phyloP scores from a whole-genome alignment of 805 yeast species.

The Starmerella scarabaei region DNA sequence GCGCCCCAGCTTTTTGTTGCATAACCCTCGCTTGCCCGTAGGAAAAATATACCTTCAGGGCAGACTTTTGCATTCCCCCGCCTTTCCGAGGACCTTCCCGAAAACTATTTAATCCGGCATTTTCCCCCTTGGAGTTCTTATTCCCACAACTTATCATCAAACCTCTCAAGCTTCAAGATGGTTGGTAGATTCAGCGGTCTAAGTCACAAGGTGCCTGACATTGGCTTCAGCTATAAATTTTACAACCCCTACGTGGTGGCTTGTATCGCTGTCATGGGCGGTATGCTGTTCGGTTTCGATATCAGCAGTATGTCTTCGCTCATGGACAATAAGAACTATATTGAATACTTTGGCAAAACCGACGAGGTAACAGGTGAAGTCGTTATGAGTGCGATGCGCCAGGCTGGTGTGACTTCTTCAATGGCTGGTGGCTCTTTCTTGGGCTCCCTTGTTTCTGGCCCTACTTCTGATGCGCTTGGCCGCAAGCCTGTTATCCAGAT shows the following conservation, averaged over 20 bases:
- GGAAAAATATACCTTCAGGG: too few species aligned
- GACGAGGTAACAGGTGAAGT: conserved; percentile 27
- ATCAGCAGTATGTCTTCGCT: conserved; percentile 67
- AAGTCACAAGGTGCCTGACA: too few species aligned
- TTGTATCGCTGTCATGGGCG: conserved; percentile 48
- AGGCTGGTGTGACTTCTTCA: conserved; percentile 63
- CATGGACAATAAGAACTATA: conserved; percentile 39
- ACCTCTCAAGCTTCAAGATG: too few species aligned
- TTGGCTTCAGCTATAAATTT: conserved; percentile 28
- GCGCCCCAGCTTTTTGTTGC: too few species aligned
- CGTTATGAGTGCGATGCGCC: conserved; percentile 26
- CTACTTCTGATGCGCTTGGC: conserved; percentile 40
- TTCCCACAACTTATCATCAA: too few species aligned
- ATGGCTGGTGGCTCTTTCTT: conserved; percentile 67
- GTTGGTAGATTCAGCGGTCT: too few species aligned
- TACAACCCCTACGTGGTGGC: conserved; percentile 49
- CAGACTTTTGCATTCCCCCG: too few species aligned
- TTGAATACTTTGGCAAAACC: conserved; percentile 41
- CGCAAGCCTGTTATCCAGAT: conserved; percentile 41
- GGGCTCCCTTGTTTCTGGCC: conserved; percentile 50
- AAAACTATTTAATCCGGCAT: too few species aligned
- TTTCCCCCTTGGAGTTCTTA: too few species aligned
- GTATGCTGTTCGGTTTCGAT: conserved; percentile 67
- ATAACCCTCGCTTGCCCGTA: too few species aligned
- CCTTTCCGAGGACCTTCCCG: too few species aligned